Conservation (phyloP, 2,329 filamentous ascomycete genomes). For the Colletotrichum musicola region DNA sequence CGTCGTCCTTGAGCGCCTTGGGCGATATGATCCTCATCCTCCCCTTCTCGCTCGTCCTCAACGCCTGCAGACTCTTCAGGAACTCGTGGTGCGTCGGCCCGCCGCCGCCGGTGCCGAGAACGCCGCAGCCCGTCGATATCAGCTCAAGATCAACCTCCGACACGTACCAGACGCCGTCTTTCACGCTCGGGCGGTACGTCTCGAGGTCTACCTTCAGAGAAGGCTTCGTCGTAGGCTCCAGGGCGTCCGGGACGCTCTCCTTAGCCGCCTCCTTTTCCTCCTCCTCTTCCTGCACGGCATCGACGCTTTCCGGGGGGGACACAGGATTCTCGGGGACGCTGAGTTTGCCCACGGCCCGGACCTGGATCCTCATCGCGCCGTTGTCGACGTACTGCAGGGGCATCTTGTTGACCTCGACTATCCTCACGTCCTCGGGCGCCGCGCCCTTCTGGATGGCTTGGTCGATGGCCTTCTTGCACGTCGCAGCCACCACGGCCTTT, state of each 20-base stretch:
- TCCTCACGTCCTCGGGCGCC: slow-evolving; percentile 50
- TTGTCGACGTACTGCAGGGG: slow-evolving; percentile 53
- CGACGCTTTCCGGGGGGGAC: slow-evolving; percentile 34
- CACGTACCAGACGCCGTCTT: slow-evolving; percentile 36
- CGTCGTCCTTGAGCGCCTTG: slow-evolving; percentile 51
- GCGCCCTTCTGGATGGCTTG: slow-evolving; percentile 24
- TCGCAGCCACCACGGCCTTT: slow-evolving; percentile 54
- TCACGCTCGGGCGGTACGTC: slow-evolving; percentile 38
- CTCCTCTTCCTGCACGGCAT: slow-evolving; percentile 38
- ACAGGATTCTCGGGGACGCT: slow-evolving; percentile 45
- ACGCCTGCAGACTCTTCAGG: slow-evolving; percentile 36
- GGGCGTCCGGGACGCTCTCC: slow-evolving; percentile 45
- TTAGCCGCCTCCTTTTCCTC: slow-evolving; percentile 42
- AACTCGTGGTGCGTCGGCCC: slow-evolving; percentile 42
- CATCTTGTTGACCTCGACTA: slow-evolving; percentile 61
- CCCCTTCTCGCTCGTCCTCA: slow-evolving; percentile 38
- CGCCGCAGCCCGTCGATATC: slow-evolving; percentile 43
- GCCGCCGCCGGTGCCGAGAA: slow-evolving; percentile 43
- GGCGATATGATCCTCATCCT: slow-evolving; percentile 52
- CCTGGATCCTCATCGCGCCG: slow-evolving; percentile 50
- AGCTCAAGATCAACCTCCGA: slow-evolving; percentile 42
- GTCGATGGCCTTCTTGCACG: slow-evolving; percentile 47
- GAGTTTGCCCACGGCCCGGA: slow-evolving; percentile 50
- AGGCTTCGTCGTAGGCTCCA: slow-evolving; percentile 48
- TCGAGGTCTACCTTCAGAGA: slow-evolving; percentile 47